Base-by-base conservation (phyloP, 2,329 filamentous ascomycete species). In the Paradendryphiella salina region DNA sequence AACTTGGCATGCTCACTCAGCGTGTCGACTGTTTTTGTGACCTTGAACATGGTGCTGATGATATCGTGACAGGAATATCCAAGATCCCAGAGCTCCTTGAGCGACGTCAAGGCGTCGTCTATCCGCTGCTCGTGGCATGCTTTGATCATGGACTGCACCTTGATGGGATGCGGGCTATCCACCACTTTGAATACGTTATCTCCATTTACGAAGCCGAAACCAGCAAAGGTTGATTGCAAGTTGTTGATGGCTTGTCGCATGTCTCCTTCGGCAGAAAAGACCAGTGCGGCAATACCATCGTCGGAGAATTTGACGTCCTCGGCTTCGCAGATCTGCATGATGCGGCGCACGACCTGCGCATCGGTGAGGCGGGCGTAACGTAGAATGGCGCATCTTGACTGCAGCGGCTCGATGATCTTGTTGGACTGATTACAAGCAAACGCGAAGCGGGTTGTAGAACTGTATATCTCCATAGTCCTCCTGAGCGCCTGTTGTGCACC, bases 191-290 rank as follows among this genome's bases (percentile, higher is more conserved):
- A 99, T 7, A 99, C 94, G 69, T 97, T 97, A 75, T 97, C 93
- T 13, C 92, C 92, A 48, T 87, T 95, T n/a, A 99, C 89, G 66
- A 99, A 95, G 1, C 92, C 93, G 68, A 97, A 99, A 1, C 94
- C 94, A 4, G 93, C 91, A 73, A 81, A 85, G 0, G 94, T 97
- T 61, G 89, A 95, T 73, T 99, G 94, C 61, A 99, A 76, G 74
- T 97, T 97, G 78, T 99, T 99, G 80, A 99, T 96, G 29, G 94
- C 94, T 76, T 99, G 94, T 54, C 94, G 85, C 94, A 99, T 99
- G 72, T 99, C 94, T 49, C 94, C 94, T 74, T 99, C 94, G 5
- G 94, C 94, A 56, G 88, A 94, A 78, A 99, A 99, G 1, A 99
- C 91, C 28, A 99, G 79, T n/a, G 94, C 94, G 0, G 93, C 94